Conservation (phyloP, 306 rosid genomes). For the Vigna reflexopilosa region DNA sequence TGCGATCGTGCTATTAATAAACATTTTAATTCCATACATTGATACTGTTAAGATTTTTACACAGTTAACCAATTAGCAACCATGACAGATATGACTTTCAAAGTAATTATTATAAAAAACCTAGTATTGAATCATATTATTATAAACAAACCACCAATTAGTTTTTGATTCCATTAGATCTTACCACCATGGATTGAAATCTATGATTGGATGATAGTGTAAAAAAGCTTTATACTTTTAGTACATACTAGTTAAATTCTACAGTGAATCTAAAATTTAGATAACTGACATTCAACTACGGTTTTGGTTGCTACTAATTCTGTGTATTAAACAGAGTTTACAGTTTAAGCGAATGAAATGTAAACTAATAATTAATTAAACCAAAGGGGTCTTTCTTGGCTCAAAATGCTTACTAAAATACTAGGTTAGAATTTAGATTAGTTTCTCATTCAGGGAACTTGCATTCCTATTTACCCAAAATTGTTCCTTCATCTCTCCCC, state of each 20-base stretch:
- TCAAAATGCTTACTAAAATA: neutral
- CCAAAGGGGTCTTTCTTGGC: conserved; percentile 5
- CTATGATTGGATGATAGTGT: no score
- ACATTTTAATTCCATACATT: neutral
- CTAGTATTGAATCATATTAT: no score
- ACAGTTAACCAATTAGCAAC: neutral
- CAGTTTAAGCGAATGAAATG: no score
- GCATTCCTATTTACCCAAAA: neutral
- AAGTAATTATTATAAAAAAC: neutral
- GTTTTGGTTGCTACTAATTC: neutral
- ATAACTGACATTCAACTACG: no score
- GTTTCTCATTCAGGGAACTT: neutral
- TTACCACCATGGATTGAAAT: no score
- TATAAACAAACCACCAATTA: no score
- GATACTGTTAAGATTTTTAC: neutral
- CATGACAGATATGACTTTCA: neutral
- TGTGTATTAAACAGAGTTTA: neutral
- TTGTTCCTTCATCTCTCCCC: neutral
- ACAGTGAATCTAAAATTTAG: no score
- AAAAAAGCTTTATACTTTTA: no score
- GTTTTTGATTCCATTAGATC: no score
- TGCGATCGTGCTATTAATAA: no score
- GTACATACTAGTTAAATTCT: no score
- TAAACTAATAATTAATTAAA: neutral
- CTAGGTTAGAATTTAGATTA: neutral